Percentiles rank a stretch among this genome's conserved stretches.
phyloP scores from a whole-genome alignment of 805 yeast species.

The Barnettozyma sp. region DNA sequence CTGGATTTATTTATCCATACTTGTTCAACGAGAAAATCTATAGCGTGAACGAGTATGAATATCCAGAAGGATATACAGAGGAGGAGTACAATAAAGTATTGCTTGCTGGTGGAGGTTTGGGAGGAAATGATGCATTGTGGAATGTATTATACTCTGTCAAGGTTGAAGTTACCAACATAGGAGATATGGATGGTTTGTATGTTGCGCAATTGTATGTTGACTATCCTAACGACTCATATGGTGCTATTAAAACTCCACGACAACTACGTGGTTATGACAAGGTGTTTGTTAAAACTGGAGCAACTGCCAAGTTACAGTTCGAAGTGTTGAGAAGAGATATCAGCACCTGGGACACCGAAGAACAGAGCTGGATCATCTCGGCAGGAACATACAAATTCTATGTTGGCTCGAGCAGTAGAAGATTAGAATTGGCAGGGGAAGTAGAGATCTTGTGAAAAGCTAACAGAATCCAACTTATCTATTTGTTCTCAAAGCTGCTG shows the following conservation, averaged over 20 bases:
- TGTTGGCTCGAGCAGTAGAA: conserved; percentile 43
- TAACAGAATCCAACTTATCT: no score
- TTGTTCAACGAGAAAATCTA: conserved; percentile 29
- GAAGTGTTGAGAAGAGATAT: conserved; percentile 45
- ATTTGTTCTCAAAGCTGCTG: no score
- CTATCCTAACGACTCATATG: conserved; percentile 29
- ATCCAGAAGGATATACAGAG: conserved; percentile 32
- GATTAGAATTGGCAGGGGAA: conserved; percentile 38
- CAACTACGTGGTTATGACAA: conserved; percentile 54
- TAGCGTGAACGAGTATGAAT: conserved; percentile 26
- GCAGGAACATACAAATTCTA: conserved; percentile 48
- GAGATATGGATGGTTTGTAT: conserved; percentile 38
- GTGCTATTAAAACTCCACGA: conserved; percentile 43
- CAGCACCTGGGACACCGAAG: conserved; percentile 47
- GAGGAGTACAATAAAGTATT: conserved; percentile 26
- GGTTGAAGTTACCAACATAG: conserved; percentile 42
- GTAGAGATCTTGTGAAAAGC: conserved; percentile 21
- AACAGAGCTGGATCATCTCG: conserved; percentile 53
- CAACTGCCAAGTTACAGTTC: conserved; percentile 33
- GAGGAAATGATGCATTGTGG: conserved; percentile 59
- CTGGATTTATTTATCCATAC: conserved; percentile 53
- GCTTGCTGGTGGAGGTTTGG: conserved; percentile 41
- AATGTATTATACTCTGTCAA: conserved; percentile 40
- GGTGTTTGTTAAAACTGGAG: conserved; percentile 38
- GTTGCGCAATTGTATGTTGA: conserved; percentile 50